A percentile compares a stretch with the other conserved stretches of the same genome.
Evolutionary conservation across 805 yeast species (phyloP).

Genomic region (Yarrowia sp.): DNA sequence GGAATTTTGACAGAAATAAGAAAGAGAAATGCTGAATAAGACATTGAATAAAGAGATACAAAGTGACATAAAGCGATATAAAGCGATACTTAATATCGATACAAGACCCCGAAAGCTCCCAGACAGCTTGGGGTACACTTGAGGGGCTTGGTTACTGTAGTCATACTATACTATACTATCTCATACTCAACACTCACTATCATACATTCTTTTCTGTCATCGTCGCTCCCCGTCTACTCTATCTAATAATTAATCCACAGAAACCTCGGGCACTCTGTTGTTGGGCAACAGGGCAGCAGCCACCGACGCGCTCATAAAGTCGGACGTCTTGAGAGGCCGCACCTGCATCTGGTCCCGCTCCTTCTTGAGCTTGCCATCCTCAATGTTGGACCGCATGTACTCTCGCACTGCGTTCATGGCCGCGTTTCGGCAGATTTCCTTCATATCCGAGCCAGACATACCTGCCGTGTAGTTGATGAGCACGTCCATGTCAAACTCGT

Average conservation of each 20-base stretch:
- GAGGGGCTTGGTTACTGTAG: too few species aligned
- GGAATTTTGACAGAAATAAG: too few species aligned
- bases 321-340: constrained; percentile 62
- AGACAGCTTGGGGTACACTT: too few species aligned
- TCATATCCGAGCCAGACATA: constrained; percentile 84
- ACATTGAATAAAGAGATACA: too few species aligned
- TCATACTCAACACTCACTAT: too few species aligned
- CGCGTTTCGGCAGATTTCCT: constrained; percentile 90
- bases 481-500: constrained; percentile 54
- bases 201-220: background rate
- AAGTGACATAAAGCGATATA: too few species aligned
- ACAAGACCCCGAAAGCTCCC: too few species aligned
- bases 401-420: constrained; percentile 87
- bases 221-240: background rate
- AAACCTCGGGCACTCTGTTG: constrained; percentile 19
- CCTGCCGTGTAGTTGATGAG: constrained; percentile 68
- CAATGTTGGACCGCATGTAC: constrained; percentile 61
- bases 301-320: constrained; percentile 43
- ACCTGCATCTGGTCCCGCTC: constrained; percentile 45
- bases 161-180: too few species aligned
- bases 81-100: too few species aligned
- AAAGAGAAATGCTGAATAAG: too few species aligned
- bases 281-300: constrained; percentile 19
- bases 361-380: constrained; percentile 39
- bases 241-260: constrained; percentile 14